phyloP scores from a whole-genome alignment of 2,329 filamentous ascomycete genomes.

The Alternaria solani region DNA sequence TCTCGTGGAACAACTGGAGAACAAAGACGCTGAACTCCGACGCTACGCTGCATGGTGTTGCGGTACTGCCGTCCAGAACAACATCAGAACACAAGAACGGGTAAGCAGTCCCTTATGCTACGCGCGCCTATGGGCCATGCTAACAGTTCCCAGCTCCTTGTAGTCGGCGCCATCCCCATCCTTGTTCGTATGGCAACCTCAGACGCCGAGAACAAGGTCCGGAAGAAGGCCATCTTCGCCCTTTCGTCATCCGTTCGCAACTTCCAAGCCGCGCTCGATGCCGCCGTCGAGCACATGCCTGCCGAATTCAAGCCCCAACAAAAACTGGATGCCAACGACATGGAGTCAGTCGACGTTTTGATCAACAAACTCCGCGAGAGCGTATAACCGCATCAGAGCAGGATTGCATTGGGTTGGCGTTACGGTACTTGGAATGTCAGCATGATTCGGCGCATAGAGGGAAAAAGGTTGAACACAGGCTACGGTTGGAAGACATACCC shows the following conservation, averaged over 20 bases:
- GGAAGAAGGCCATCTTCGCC: slow-evolving; percentile 89
- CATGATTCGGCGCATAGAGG: slow-evolving; percentile 24
- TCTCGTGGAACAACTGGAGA: slow-evolving; percentile 73
- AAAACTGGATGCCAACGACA: slow-evolving; percentile 81
- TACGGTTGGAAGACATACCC: slow-evolving; percentile 10
- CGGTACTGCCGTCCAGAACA: slow-evolving; percentile 96
- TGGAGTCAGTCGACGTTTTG: slow-evolving; percentile 82
- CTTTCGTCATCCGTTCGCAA: slow-evolving; percentile 87
- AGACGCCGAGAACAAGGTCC: slow-evolving; percentile 68
- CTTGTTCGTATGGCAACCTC: slow-evolving; percentile 72
- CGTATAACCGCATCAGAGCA: slow-evolving; percentile 18
- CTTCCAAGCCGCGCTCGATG: slow-evolving; percentile 77
- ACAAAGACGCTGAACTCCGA: slow-evolving; percentile 75
- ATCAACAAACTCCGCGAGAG: slow-evolving; percentile 66
- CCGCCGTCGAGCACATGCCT: slow-evolving; percentile 71
- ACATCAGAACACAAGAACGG: slow-evolving; percentile 82
- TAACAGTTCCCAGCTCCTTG: slow-evolving; percentile 56
- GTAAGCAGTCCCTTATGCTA: slow-evolving; percentile 46
- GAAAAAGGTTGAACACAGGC: background rate
- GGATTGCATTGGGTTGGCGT: slow-evolving; percentile 35
- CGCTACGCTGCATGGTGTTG: slow-evolving; percentile 93
- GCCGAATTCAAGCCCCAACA: slow-evolving; percentile 65
- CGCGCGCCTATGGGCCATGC: background rate
- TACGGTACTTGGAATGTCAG: slow-evolving; percentile 31
- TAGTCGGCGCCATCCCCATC: slow-evolving; percentile 71